phyloP scores from a whole-genome alignment of 352 stramenopile genomes.

The Pythium guiyangense region DNA sequence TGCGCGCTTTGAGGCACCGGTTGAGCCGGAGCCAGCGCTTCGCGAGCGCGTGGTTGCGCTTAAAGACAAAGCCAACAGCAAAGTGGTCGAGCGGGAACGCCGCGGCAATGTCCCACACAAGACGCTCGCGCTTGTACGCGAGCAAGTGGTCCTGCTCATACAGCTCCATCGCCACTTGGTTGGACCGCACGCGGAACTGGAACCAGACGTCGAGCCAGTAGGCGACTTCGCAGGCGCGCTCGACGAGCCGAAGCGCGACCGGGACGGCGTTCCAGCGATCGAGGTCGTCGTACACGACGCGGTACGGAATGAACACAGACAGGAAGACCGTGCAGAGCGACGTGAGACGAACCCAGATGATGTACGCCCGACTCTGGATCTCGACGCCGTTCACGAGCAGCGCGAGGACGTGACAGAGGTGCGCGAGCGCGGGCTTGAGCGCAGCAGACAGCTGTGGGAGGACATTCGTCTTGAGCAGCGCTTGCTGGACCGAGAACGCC shows the following conservation, averaged over 20 bases:
- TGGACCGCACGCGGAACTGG: slow-evolving; percentile 48
- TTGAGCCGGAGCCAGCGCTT: slow-evolving; percentile 45
- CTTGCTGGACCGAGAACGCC: slow-evolving; percentile 6
- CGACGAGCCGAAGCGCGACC: slow-evolving; percentile 22
- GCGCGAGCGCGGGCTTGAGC: background rate
- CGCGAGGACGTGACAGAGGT: background rate
- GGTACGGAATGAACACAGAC: slow-evolving; percentile 43
- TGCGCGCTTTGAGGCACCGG: slow-evolving; percentile 48
- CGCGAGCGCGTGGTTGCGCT: background rate
- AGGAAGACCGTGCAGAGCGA: slow-evolving; percentile 44
- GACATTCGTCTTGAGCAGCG: slow-evolving; percentile 2
- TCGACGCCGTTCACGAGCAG: slow-evolving; percentile 33
- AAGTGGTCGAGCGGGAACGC: slow-evolving; percentile 54
- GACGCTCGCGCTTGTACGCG: slow-evolving; percentile 46
- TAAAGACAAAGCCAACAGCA: slow-evolving; percentile 15
- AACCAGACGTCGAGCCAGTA: slow-evolving; percentile 60
- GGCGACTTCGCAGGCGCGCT: slow-evolving; percentile 37
- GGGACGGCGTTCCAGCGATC: slow-evolving; percentile 38
- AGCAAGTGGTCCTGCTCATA: slow-evolving; percentile 56
- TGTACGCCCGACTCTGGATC: slow-evolving; percentile 52
- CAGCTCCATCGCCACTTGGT: slow-evolving; percentile 47
- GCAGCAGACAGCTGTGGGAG: slow-evolving; percentile 1
- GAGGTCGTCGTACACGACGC: slow-evolving; percentile 48
- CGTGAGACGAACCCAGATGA: slow-evolving; percentile 48
- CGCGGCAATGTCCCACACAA: slow-evolving; percentile 32